Conservation (phyloP, 345 rosid species). For the Salix caprea region DNA sequence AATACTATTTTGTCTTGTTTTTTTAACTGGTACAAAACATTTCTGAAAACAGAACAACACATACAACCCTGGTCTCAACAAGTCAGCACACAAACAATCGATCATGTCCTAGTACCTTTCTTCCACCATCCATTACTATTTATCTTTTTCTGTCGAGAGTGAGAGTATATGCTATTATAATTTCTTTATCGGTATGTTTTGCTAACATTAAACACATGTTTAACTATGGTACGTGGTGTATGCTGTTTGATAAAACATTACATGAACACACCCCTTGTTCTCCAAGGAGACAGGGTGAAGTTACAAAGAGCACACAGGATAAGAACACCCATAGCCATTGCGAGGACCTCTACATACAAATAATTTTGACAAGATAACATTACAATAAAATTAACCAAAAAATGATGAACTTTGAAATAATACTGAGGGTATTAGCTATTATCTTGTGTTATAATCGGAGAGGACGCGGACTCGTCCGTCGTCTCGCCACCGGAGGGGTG, state of each 20-base stretch:
- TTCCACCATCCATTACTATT: too few species aligned
- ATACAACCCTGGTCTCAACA: too few species aligned
- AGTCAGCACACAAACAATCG: background rate
- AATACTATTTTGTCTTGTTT: too few species aligned
- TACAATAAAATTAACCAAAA: background rate
- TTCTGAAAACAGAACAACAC: too few species aligned
- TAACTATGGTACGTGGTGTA: background rate
- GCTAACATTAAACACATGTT: background rate
- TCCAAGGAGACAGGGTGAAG: slow-evolving; percentile 35
- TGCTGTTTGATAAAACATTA: background rate
- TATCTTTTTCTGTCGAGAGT: too few species aligned
- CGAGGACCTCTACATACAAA: background rate
- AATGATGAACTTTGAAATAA: background rate
- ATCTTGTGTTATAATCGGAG: slow-evolving; percentile 27
- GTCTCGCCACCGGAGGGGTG: slow-evolving; percentile 14
- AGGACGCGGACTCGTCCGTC: slow-evolving; percentile 2
- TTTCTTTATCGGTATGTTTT: too few species aligned
- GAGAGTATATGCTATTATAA: too few species aligned
- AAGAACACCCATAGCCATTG: slow-evolving; percentile 14
- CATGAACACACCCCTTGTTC: slow-evolving; percentile 20
- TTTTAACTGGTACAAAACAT: too few species aligned
- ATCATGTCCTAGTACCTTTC: too few species aligned
- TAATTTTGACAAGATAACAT: background rate
- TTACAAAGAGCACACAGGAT: background rate
- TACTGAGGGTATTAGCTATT: slow-evolving; percentile 15